Evolutionary conservation across 2,329 filamentous ascomycete genomes (phyloP).

Genomic region (Aspergillus brasiliensis): DNA sequence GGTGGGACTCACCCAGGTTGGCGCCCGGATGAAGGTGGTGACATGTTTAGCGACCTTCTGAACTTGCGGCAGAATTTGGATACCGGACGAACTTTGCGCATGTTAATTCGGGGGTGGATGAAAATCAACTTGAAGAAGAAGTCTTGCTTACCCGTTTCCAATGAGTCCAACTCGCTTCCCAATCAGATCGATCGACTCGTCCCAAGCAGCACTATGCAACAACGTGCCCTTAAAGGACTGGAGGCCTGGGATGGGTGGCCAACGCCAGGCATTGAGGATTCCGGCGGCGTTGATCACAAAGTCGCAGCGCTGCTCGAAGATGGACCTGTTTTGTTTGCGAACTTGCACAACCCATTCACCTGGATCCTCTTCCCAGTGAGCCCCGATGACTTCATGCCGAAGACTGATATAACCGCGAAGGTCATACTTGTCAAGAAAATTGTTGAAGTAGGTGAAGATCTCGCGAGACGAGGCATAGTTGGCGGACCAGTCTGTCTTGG

Average conservation of each 20-base stretch:
- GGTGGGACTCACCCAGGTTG: constrained; percentile 26
- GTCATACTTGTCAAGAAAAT: constrained; percentile 6
- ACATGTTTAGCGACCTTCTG: constrained; percentile 25
- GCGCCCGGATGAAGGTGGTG: constrained; percentile 25
- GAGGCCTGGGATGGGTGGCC: constrained; percentile 5
- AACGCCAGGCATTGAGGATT: constrained; percentile 2
- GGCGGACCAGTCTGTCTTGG: constrained; percentile 11
- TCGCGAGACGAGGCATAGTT: constrained; percentile 8
- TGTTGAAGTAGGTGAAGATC: constrained; percentile 12
- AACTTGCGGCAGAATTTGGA: constrained; percentile 7
- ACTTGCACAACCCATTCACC: not conserved
- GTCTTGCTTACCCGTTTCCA: constrained; percentile 2
- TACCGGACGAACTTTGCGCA: not conserved
- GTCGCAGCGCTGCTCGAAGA: constrained; percentile 2
- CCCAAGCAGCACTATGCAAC: constrained; percentile 7
- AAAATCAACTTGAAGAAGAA: no score
- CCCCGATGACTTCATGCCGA: constrained; percentile 1
- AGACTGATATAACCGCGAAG: constrained; percentile 2
- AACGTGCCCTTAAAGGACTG: not conserved
- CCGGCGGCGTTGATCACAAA: constrained; percentile 8
- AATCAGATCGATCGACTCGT: not conserved
- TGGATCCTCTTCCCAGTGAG: constrained; percentile 2
- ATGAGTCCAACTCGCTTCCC: constrained; percentile 5
- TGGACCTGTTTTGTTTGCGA: not conserved
- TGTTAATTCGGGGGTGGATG: no score